Evolutionary conservation across 2,329 filamentous ascomycete species (phyloP), one percentile per base, ranked within the genome.

Genomic region (Talaromyces sp.): DNA sequence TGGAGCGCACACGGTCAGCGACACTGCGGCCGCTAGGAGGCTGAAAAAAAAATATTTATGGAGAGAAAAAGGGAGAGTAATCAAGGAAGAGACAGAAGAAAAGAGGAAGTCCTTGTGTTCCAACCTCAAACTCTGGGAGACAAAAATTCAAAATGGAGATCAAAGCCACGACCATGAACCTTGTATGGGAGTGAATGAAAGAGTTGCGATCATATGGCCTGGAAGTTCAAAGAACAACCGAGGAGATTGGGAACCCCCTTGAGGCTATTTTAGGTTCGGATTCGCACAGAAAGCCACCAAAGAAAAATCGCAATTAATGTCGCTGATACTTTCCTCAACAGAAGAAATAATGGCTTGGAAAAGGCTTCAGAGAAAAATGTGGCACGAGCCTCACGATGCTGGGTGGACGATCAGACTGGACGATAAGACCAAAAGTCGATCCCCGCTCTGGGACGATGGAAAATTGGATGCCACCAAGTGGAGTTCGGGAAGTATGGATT

Each of bases 191-290:
- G 49, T 17, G 19, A 47, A 15, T 13, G 40, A 43, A 34, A 38
- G 51, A 36, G 31, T 22, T 56, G 19, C 53, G 31, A 36, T 56
- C 53, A 56, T 36, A 22, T 38, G 51, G 49, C 13, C n/a, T 36
- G 29, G n/a, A n/a, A n/a, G n/a, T n/a, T n/a, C n/a, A 19, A 67
- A 68, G 61, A 68, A 67, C 64, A 64, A 64, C 67, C 69, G 66
- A 70, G 68, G 64, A 68, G 67, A 65, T 58, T 67, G 67, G 36
- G 47, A 60, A 19, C 19, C 58, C 58, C 45, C 25, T 62, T 62
- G 60, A 62, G 60, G 29, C 60, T 62, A 47, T 62, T 60, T 53
- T 53, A 49, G 58, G 47, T 40, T 53, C 25, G 60, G 7, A 25
- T 40, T 38, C 47, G 10, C 13, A 53, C 17, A 19, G 7, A 36